These are phyloP conservation scores for Orbilia quercus DNA, from an alignment of 2,329 filamentous ascomycete genomes.

Conservation along the genomic window DNA sequence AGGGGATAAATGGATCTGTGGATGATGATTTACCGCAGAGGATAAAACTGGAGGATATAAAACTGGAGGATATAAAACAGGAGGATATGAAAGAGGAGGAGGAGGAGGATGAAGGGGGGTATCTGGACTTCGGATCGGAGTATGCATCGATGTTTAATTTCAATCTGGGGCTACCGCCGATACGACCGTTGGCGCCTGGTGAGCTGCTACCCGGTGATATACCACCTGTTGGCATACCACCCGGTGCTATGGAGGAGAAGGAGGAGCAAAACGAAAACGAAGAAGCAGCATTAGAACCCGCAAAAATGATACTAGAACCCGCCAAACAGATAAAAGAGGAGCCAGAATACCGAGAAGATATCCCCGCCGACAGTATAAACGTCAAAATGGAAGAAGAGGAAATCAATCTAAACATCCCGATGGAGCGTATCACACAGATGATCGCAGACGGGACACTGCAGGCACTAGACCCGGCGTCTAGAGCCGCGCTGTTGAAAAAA, in stretches of 20 bases:
- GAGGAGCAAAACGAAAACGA: neutral
- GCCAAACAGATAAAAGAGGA: neutral
- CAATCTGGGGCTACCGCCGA: neutral
- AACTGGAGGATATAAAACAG: too few species aligned
- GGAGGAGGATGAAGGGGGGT: neutral
- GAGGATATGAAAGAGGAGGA: neutral
- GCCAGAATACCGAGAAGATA: neutral
- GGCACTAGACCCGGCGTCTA: neutral
- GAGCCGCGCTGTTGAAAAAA: neutral
- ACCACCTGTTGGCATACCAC: neutral
- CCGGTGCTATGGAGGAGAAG: neutral
- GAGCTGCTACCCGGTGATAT: neutral
- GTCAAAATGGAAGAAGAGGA: too few species aligned
- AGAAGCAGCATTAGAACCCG: too few species aligned
- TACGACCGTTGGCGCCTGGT: neutral
- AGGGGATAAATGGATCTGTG: too few species aligned
- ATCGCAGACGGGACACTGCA: neutral
- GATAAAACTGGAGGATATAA: too few species aligned
- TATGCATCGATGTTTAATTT: conserved; percentile 14
- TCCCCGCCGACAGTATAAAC: too few species aligned
- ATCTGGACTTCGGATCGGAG: neutral
- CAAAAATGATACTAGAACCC: too few species aligned
- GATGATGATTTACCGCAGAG: too few species aligned
- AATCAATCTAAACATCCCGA: conserved; percentile 1
- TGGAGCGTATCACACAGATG: neutral